Base-by-base conservation (phyloP, 108 stramenopile genomes). In the Cylindrotheca fusiformis region DNA sequence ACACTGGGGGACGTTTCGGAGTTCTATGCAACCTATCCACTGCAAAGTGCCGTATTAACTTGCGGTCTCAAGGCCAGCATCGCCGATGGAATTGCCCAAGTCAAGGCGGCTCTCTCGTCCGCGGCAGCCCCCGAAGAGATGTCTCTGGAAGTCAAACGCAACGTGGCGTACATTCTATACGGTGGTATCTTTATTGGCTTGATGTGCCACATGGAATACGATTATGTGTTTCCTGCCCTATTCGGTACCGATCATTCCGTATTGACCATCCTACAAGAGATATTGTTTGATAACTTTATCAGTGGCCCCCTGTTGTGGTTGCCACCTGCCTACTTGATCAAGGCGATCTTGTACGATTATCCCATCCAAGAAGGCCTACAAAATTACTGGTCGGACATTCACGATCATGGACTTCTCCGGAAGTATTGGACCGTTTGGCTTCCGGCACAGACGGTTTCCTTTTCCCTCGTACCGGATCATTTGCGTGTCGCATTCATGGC, bases 381-480 rank as follows among this genome's bases (percentile, higher is more conserved):
- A 5, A 75, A 75, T 46, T 76, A 76, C 52, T 14, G 59, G 25
- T 5, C 10, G 22, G 58, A 76, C 48, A 45, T 76, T 21, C 48
- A 50, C 33, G 26, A 55, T 17, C 65, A 79, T n/a, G 77, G 74
- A 46, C 32, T 87, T 2, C 47, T 87, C 24, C n/a, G 52, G 3
- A 80, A 72, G 44, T 87, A 83, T 48, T 87, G 79, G 74, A 29
- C 60, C 6, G 57, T 85, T 41, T 85, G 84, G 84, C 49, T 61
- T 17, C 84, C 84, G 2, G 80, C 75, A 0, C 75, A 81, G 45
- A 59, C 52, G 14, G 20, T 85, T 17, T 76, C 75, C 4, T 85
- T 85, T 63, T 53, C 71, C 10, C 67, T 85, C 12, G 63, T 85
- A 18, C 84, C 84, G 10, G 62, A 51, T 19, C 80, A 85, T 32